Evolutionary conservation across 371 early-diverging fungal genomes (phyloP), one percentile per base, ranked within the genome.

Genomic region (Synchytrium microbalum): DNA sequence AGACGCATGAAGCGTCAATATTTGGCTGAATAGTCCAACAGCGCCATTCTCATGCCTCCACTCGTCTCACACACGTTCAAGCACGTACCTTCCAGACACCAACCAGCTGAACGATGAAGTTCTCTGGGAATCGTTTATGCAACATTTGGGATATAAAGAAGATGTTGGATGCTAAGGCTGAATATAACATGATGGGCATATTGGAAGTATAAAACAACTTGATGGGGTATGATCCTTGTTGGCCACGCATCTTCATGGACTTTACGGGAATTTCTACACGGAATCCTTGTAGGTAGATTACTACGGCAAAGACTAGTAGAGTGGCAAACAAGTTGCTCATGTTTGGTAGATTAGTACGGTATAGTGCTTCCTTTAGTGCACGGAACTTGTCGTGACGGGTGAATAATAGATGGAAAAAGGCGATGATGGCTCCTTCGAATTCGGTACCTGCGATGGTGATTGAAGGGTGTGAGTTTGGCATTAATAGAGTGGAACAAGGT

Each of bases 141-240:
- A 99, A 85, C 75, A 96, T 84, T 82, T 96, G 97, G 23, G 98
- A 97, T 72, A 98, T 84, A 79, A 96, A 87, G 78, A 92, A 97
- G 67, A 96, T 80, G 75, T 98, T 92, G 71, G 96, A 92, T 54
- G 92, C 88, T 66, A 99, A 83, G 58, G 99, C 93, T 33, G 97
- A 95, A 80, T 99, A 99, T 64, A 99, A 86, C 92, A 99, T 98
- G 72, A 99, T 92, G 60, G 99, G 99, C 95, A 96, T 99, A 84
- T 95, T 98, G 72, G 98, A 96, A 54, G 99, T 97, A 84, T 99
- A 99, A 77, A 99, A 96, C 60, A 99, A 82, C 84, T 99, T 99
- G 85, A 99, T 87, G 58, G 99, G 99, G 83, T 93, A 99, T 62
- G 90, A 86, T 27, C 93, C 96, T 69, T 91, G 91, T 75, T 97